A percentile compares a stretch with the other conserved stretches of the same genome.
Conservation (phyloP, 257 asterid genomes). For the Coffea canephora region DNA sequence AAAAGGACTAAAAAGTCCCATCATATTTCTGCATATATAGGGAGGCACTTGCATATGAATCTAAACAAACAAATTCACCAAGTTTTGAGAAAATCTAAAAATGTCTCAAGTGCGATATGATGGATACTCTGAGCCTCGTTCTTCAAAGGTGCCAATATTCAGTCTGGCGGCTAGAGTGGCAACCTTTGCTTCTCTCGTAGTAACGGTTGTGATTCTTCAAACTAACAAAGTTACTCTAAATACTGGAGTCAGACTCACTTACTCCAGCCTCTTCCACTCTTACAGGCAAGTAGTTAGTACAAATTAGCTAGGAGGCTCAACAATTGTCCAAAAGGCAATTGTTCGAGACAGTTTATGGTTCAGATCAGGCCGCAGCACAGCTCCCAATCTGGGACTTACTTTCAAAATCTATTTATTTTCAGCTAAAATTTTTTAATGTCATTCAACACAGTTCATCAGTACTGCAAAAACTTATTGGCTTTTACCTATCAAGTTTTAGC, state of each 20-base stretch:
- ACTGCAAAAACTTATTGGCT: no score
- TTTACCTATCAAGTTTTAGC: not conserved
- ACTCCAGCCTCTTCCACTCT: not conserved
- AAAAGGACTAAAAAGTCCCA: not conserved
- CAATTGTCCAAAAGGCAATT: no score
- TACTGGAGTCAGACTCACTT: not conserved
- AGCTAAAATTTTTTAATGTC: no score
- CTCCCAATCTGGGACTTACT: no score
- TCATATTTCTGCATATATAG: not conserved
- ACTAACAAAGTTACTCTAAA: not conserved
- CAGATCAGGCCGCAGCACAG: no score
- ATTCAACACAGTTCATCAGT: not conserved
- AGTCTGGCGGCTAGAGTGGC: conserved; percentile 1
- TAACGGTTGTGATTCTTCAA: not conserved
- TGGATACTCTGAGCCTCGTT: not conserved
- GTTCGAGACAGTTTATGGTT: no score
- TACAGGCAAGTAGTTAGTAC: not conserved
- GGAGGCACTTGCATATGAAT: no score
- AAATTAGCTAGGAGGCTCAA: no score
- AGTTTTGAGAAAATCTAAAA: not conserved
- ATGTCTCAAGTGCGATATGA: not conserved
- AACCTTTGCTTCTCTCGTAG: not conserved
- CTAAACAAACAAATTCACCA: no score
- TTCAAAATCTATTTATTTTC: no score
- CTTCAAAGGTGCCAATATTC: conserved; percentile 1